A percentile compares a stretch with the other conserved stretches of the same genome.
phyloP scores from a whole-genome alignment of 2,329 filamentous ascomycete species.

The Thermomyces lanuginosus region DNA sequence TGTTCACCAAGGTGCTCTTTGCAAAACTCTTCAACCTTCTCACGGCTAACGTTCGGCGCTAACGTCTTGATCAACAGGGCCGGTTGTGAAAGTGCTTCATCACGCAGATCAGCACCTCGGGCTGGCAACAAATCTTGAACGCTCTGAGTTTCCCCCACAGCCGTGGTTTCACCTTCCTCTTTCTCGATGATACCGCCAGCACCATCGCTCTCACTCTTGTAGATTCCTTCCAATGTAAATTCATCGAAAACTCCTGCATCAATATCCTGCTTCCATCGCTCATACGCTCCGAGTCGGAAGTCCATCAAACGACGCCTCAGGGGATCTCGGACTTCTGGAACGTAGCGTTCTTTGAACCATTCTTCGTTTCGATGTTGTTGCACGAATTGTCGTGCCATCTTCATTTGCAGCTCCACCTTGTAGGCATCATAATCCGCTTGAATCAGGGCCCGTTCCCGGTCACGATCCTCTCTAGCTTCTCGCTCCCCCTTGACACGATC shows the following conservation, averaged over 20 bases:
- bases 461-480: constrained; percentile 45
- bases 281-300: constrained; percentile 61
- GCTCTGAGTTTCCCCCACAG: constrained; percentile 78
- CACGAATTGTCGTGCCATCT: constrained; percentile 80
- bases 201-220: constrained; percentile 82
- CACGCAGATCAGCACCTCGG: constrained; percentile 68
- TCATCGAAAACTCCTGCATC: constrained; percentile 79
- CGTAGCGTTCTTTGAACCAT: constrained; percentile 94
- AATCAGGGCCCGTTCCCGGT: constrained; percentile 46
- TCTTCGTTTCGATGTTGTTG: constrained; percentile 86
- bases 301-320: constrained; percentile 63
- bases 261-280: constrained; percentile 78
- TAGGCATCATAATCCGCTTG: constrained; percentile 49
- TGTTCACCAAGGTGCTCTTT: constrained; percentile 85
- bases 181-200: constrained; percentile 75
- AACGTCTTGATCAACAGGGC: constrained; percentile 96
- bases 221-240: constrained; percentile 83
- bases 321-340: constrained; percentile 60
- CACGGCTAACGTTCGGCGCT: constrained; percentile 83
- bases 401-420: constrained; percentile 48
- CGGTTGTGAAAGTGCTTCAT: constrained; percentile 75
- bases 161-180: constrained; percentile 85
- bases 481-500: constrained; percentile 45
- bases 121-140: constrained; percentile 80
- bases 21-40: constrained; percentile 86